Evolutionary conservation across 352 stramenopile species (phyloP).

Genomic region (Thraustochytrium striatum): DNA sequence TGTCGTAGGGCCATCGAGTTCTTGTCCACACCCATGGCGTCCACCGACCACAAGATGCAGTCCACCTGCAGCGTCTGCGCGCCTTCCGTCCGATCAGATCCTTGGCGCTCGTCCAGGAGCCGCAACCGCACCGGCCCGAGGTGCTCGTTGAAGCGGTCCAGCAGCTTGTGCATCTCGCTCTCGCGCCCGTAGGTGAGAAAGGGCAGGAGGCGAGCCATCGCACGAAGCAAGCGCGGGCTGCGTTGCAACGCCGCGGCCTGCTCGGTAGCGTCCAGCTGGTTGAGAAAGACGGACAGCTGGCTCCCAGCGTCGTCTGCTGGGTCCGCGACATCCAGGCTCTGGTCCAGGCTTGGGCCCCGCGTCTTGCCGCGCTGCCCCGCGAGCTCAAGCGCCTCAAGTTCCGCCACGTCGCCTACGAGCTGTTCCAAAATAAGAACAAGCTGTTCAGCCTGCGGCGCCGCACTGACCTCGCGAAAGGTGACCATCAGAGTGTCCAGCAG

Average conservation of each 20-base stretch:
- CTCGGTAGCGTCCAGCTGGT: constrained; percentile 13
- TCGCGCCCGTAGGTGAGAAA: constrained; percentile 24
- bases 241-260: not conserved
- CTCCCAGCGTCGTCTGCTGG: not conserved
- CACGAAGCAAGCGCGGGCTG: not conserved
- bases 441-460: constrained; percentile 11
- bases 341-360: no score
- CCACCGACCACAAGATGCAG: constrained; percentile 25
- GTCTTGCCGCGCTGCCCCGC: no score
- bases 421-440: constrained; percentile 27
- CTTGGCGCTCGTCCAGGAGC: not conserved
- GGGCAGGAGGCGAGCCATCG: constrained; percentile 25
- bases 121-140: not conserved
- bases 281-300: constrained; percentile 18
- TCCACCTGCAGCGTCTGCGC: not conserved
- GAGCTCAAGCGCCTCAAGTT: no score
- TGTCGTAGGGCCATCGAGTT: constrained; percentile 3
- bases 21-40: constrained; percentile 10
- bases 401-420: no score
- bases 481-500: not conserved
- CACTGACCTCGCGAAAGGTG: not conserved
- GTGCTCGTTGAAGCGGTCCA: constrained; percentile 14
- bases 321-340: not conserved
- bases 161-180: not conserved
- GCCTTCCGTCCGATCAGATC: not conserved